Percentiles rank a stretch among this genome's conserved stretches.
Conservation (phyloP, 495 filamentous ascomycete species). For the Hypoxylon trugodes region DNA sequence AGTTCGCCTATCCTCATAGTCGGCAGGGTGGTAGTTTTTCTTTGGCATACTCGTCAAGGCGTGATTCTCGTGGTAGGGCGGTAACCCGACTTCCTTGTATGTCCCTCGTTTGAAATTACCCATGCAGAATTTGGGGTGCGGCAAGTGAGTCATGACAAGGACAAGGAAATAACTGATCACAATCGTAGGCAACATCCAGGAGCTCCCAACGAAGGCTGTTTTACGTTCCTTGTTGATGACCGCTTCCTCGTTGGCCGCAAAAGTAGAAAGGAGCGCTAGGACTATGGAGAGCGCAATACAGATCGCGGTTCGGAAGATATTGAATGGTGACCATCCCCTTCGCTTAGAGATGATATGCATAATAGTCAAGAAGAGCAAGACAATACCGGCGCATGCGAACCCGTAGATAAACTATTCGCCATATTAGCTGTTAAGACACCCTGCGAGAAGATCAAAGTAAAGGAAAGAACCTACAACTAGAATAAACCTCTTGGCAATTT, state of each 20-base stretch:
- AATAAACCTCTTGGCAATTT: slow-evolving; percentile 34
- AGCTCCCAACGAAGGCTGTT: slow-evolving; percentile 34
- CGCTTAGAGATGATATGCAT: slow-evolving; percentile 49
- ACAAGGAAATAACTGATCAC: slow-evolving; percentile 46
- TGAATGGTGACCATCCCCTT: slow-evolving; percentile 44
- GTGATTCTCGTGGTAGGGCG: not conserved
- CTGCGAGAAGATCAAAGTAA: not conserved
- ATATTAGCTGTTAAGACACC: not conserved
- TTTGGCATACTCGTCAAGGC: not conserved
- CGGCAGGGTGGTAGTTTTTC: slow-evolving; percentile 11
- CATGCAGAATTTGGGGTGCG: slow-evolving; percentile 41
- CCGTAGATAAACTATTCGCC: slow-evolving; percentile 50
- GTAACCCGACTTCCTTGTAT: slow-evolving; percentile 14
- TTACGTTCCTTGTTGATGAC: slow-evolving; percentile 8
- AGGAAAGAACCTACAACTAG: slow-evolving; percentile 46
- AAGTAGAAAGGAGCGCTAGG: slow-evolving; percentile 42
- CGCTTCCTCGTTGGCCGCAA: slow-evolving; percentile 36
- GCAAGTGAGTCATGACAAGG: slow-evolving; percentile 48
- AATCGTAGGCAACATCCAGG: slow-evolving; percentile 53
- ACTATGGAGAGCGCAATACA: slow-evolving; percentile 47
- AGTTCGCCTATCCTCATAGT: slow-evolving; percentile 24
- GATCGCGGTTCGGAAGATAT: slow-evolving; percentile 47
- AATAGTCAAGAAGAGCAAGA: slow-evolving; percentile 51
- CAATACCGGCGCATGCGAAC: slow-evolving; percentile 54
- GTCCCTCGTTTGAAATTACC: slow-evolving; percentile 24